A percentile compares a stretch with the other conserved stretches of the same genome.
Evolutionary conservation across 2,329 filamentous ascomycete genomes (phyloP).

Genomic region (Venturia aucupariae): DNA sequence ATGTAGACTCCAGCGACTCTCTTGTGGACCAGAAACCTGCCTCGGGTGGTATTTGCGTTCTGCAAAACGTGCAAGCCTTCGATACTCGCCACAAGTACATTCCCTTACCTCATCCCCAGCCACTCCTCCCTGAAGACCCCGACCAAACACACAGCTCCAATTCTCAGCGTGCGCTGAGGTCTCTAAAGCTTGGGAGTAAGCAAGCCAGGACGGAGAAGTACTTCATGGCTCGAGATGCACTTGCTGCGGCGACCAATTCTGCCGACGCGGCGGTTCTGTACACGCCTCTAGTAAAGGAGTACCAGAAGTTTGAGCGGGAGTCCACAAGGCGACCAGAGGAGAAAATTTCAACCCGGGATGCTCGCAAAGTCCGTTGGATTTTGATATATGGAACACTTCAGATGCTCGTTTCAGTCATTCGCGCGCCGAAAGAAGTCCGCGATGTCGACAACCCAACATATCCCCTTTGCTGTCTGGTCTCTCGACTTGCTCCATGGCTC

Average conservation of each 20-base stretch:
- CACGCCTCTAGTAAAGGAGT: slow-evolving; percentile 54
- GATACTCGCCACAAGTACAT: slow-evolving; percentile 51
- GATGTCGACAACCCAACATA: slow-evolving; percentile 51
- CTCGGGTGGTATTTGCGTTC: slow-evolving; percentile 58
- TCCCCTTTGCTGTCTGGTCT: slow-evolving; percentile 41
- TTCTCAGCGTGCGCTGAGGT: slow-evolving; percentile 27
- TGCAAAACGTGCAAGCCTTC: slow-evolving; percentile 60
- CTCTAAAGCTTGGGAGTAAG: slow-evolving; percentile 27
- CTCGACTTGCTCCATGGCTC: slow-evolving; percentile 31
- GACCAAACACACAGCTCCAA: slow-evolving; percentile 19
- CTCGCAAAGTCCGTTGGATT: slow-evolving; percentile 70
- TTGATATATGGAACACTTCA: slow-evolving; percentile 66
- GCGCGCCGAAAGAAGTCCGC: slow-evolving; percentile 51
- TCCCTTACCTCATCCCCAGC: slow-evolving; percentile 55
- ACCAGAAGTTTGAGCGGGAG: slow-evolving; percentile 60
- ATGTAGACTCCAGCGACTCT: slow-evolving; percentile 44
- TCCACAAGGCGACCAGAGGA: slow-evolving; percentile 42
- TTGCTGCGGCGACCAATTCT: slow-evolving; percentile 41
- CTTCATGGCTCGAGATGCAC: slow-evolving; percentile 43
- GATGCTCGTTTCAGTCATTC: slow-evolving; percentile 56
- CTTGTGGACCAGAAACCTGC: slow-evolving; percentile 45
- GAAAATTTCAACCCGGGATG: slow-evolving; percentile 54
- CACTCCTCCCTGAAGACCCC: slow-evolving; percentile 49
- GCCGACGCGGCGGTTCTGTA: slow-evolving; percentile 27
- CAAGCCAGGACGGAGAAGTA: slow-evolving; percentile 23